These are phyloP conservation scores for Chytridium lagenaria DNA, from an alignment of 371 early-diverging fungal species.

Conservation along the genomic window DNA sequence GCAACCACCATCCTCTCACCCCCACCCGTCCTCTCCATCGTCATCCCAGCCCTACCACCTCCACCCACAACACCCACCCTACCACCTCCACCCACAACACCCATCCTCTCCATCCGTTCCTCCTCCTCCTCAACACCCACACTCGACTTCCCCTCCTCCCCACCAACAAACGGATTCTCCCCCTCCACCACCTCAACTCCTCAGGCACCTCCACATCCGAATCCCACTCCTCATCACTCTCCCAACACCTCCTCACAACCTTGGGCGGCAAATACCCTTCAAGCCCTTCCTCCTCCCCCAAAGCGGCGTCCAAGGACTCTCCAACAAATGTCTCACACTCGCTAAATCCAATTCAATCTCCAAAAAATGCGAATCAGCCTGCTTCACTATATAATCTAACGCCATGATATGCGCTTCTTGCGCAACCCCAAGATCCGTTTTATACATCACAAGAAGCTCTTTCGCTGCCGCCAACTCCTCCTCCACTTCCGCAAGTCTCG, in stretches of 20 bases:
- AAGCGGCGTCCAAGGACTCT: constrained; percentile 34
- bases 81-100: too few relatives aligned
- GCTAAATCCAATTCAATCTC: constrained; percentile 44
- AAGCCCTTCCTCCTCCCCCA: constrained; percentile 20
- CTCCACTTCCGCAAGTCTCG: constrained; percentile 29
- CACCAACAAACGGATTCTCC: constrained; percentile 1
- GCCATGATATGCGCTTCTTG: constrained; percentile 43
- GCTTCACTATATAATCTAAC: constrained; percentile 36
- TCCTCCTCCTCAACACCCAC: not conserved
- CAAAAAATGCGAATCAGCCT: constrained; percentile 36
- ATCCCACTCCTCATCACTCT: constrained; percentile 49
- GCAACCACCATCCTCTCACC: not conserved
- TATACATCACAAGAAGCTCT: constrained; percentile 43
- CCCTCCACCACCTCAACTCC: constrained; percentile 37
- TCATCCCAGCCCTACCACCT: too few relatives aligned
- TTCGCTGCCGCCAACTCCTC: constrained; percentile 47
- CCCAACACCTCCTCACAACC: constrained; percentile 36
- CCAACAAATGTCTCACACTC: constrained; percentile 28
- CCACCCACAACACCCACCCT: too few relatives aligned
- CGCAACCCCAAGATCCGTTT: constrained; percentile 40
- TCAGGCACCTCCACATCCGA: constrained; percentile 44
- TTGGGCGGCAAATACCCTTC: constrained; percentile 34
- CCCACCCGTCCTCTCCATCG: not conserved
- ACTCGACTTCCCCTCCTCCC: not conserved
- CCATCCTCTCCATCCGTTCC: too few relatives aligned